These are phyloP conservation scores for Herpotrichia juniperi DNA, from an alignment of 2,329 filamentous ascomycete species.

Conservation along the genomic window DNA sequence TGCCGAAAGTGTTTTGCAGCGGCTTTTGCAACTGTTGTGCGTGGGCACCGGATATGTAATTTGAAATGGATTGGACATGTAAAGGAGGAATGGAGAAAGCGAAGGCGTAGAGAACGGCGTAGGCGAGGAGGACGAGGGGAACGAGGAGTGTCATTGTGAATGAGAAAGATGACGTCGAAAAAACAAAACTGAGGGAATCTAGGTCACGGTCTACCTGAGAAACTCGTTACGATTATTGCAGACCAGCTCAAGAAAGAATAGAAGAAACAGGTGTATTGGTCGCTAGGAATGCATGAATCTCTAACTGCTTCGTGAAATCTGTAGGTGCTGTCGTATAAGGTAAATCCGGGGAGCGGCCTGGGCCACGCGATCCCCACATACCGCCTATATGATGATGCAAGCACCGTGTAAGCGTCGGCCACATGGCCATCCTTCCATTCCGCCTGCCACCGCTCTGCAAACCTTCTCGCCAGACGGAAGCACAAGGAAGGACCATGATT, in stretches of 20 bases:
- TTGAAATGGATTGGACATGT: constrained; percentile 10
- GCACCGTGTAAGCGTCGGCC: not conserved
- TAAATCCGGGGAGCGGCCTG: too few relatives aligned
- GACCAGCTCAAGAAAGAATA: too few relatives aligned
- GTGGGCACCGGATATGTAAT: constrained; percentile 23
- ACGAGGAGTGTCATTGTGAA: constrained; percentile 10
- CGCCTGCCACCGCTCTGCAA: not conserved
- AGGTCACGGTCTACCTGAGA: not conserved
- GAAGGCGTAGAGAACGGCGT: constrained; percentile 22
- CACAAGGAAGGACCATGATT: not conserved
- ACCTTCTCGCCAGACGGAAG: not conserved
- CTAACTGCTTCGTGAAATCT: too few relatives aligned
- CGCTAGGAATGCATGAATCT: too few relatives aligned
- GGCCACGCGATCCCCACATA: too few relatives aligned
- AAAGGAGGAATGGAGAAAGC: constrained; percentile 39
- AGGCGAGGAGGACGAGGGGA: constrained; percentile 21
- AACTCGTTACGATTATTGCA: too few relatives aligned
- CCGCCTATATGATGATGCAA: not conserved
- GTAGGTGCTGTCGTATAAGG: too few relatives aligned
- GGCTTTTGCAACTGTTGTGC: constrained; percentile 31
- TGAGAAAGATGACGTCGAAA: not conserved
- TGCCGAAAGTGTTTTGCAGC: constrained; percentile 29
- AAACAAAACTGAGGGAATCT: not conserved
- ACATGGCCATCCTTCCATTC: not conserved
- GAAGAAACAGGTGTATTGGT: too few relatives aligned